Base-by-base conservation (phyloP, 345 rosid genomes). In the Syzygium jambos region DNA sequence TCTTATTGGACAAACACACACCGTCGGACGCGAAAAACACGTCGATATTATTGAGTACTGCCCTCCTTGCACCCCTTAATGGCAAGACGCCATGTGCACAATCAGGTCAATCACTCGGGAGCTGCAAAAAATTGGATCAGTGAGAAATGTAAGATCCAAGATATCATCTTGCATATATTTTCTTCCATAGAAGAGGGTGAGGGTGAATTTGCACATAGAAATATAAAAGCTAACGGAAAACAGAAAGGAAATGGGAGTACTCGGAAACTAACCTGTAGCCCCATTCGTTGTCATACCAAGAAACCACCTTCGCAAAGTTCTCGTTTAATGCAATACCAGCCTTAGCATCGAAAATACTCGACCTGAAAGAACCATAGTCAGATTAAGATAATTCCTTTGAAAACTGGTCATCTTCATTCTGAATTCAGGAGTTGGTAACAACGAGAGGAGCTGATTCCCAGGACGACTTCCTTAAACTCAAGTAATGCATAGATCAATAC, bases 281-380 rank as follows among this genome's bases (percentile, higher is more conserved):
- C 95, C 92, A 91, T 61, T 96, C 98, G 29, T 96, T 95, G 93
- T 96, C 98, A 53, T 95, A 95, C 98, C 98, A 95, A 2, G 95
- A 19, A 73, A 96, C 91, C 80, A 96, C 83, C 89, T 96, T 96
- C 84, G 87, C 93, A 87, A 94, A 96, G 1, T 90, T 91, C 4
- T 93, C 90, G 23, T 87, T 96, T 94, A 96, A 86, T 14, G 98
- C 96, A 88, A 95, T 93, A 85, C 98, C 98, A 11, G 98, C 98
- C 90, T 95, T 95, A 38, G 98, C 98, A 90, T 96, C 98, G 51
- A 96, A 96, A 59, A 96, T 94, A 86, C 98, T 96, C 65, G 98
- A 95, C 90, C 98, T 95, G 91, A 14, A 77, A 21, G 54, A 54
- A 82, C 27, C 21, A 49, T 51, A 0, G 57, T 65, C 87, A 86